Evolutionary conservation across 257 asterid species (phyloP), one percentile per base, ranked within the genome.

Genomic region (Solanum pinnatisectum): DNA sequence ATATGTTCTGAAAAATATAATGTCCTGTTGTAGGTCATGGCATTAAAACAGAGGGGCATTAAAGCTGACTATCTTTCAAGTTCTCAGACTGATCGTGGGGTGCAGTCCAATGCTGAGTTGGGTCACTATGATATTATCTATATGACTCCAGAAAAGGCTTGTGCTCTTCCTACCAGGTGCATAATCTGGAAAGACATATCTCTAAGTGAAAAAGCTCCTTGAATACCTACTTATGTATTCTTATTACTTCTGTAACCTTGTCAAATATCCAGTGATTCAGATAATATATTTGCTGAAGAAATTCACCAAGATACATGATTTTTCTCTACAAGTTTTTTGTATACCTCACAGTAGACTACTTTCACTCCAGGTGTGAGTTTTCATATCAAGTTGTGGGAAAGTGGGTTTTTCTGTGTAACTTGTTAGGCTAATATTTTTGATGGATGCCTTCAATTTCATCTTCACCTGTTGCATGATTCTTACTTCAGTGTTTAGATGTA

Each of bases 81-180:
- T 90, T 96, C 97, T 90, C 99, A 93, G 91, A 92, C 90, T 89
- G 92, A 93, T 90, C 88, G 84, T 4, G 92, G 89, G 86, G 98
- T 92, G 87, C 91, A 90, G 52, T 25, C 89, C 68, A 92, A 92
- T 89, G 97, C 98, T 87, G 98, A 96, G 90, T 89, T 91, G 84
- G 98, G 99, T 76, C 91, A 71, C 77, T 94, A 92, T 87, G 93
- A 91, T 78, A 87, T 97, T 90, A 77, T 97, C 89, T 95, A 95
- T 90, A 92, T 97, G 98, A 97, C 98, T 16, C 99, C 99, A 0
- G 99, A 97, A 90, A 95, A 90, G 87, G 99, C 98, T 35, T 89
- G 94, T 90, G 10, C 86, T 89, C 96, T 95, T 32, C 74, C 95
- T 37, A 76, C 89, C 52, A 95, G 98, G 99, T 97, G 89, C 4